Conservation (phyloP, 2,329 filamentous ascomycete genomes). For the Lachnellula suecica region DNA sequence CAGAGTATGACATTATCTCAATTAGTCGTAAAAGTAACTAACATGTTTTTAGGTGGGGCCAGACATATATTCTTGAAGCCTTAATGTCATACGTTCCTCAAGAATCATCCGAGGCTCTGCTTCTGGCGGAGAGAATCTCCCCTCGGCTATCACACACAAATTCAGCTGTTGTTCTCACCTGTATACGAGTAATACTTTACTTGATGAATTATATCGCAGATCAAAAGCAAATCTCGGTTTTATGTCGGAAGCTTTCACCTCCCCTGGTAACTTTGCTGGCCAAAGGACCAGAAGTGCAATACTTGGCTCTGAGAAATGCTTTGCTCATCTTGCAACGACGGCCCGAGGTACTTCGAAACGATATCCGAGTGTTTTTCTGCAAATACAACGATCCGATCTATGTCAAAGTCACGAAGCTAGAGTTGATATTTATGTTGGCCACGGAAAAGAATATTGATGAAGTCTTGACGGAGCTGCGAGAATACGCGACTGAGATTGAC, state of each 20-base stretch:
- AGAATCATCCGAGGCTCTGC: slow-evolving; percentile 80
- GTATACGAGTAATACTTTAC: slow-evolving; percentile 93
- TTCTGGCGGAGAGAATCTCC: slow-evolving; percentile 89
- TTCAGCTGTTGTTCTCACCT: slow-evolving; percentile 92
- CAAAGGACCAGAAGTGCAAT: slow-evolving; percentile 98
- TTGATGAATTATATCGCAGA: slow-evolving; percentile 98
- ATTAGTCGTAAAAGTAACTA: background rate
- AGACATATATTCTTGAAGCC: slow-evolving; percentile 97
- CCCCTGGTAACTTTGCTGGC: slow-evolving; percentile 92
- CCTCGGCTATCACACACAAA: slow-evolving; percentile 97
- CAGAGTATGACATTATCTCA: slow-evolving; percentile 65
- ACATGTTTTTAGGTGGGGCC: slow-evolving; percentile 74
- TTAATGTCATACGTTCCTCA: slow-evolving; percentile 97
- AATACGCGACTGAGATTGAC: slow-evolving; percentile 98
- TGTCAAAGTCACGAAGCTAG: slow-evolving; percentile 97
- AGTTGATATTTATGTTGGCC: slow-evolving; percentile 98
- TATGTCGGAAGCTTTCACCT: slow-evolving; percentile 92
- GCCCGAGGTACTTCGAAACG: slow-evolving; percentile 90
- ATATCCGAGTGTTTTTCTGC: slow-evolving; percentile 99
- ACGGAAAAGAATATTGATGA: slow-evolving; percentile 94
- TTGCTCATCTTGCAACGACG: slow-evolving; percentile 89
- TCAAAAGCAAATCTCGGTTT: slow-evolving; percentile 78
- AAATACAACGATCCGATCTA: slow-evolving; percentile 99
- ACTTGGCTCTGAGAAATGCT: slow-evolving; percentile 89
- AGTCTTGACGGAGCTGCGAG: slow-evolving; percentile 87